Evolutionary conservation across 2,329 filamentous ascomycete genomes (phyloP), one percentile per base, ranked within the genome.

Genomic region (Penicillium sp.): DNA sequence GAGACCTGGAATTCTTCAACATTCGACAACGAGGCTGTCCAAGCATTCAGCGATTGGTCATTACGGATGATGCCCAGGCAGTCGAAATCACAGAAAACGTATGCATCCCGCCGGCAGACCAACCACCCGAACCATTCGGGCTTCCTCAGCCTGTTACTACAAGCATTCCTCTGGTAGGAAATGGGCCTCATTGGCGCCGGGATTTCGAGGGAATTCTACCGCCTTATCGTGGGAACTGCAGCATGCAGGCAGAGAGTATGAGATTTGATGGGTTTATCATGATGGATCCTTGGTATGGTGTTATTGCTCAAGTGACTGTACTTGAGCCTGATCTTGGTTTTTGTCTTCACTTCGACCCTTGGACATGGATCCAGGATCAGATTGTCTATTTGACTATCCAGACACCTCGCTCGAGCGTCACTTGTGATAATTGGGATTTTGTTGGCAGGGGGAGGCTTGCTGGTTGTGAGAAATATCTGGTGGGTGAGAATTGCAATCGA

Each of bases 391-490:
- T 76, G 37, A 71, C 64, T 10, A 66, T 74, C 37, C 65, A 67
- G 36, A 69, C 68, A 2, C 68, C 61, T 35, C 57, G 52, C 7
- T 65, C 61, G 2, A 35, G 26, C 8, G 57, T 59, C 25, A 69
- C 65, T 5, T 48, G 54, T 8, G 69, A 82, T 48, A 82, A 80
- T 73, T 65, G 67, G 19, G 74, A 81, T 64, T 65, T 87, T 33
- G 70, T 82, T 44, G 77, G 67, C 1, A 81, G 78, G 62, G 84
- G 82, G 1, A 76, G 76, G 57, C 81, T 88, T 16, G 78, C 72
- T 35, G 85, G 84, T 1, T 82, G 85, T 57, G 84, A 87, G 68
- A 71, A 82, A 52, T 87, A 84, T 78, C 50, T 87, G n/a, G 69
- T 87, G 11, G 84, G 85, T 0, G 82, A 87, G 70, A 84, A 84